Evolutionary conservation across 2,329 filamentous ascomycete genomes (phyloP), one percentile per base, ranked within the genome.

Genomic region (Cryoendolithus antarcticus): DNA sequence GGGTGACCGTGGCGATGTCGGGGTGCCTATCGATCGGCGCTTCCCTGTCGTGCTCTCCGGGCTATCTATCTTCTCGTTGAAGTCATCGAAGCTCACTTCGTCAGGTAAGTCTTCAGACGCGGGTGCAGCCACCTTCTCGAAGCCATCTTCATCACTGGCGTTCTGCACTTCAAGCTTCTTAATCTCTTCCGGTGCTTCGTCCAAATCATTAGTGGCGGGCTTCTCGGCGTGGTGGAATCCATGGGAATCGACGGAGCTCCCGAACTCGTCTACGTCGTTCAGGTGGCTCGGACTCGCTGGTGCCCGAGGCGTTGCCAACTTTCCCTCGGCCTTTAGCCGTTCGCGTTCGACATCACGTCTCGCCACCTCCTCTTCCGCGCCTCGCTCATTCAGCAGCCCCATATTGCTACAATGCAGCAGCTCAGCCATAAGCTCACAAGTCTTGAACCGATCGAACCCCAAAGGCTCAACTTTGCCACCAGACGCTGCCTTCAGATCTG

Each of bases 401-500:
- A 98, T 98, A 58, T 98, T 98, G 60, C 89, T 96, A 63, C 91
- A 98, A 61, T 98, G 91, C 30, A 98, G 66, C 33, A 98, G 69
- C 62, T 98, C 91, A 1, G 91, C 91, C 91, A 98, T 96, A 43
- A 98, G 70, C 62, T 98, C 91, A 61, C 91, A 98, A 0, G 91
- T 96, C 69, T 98, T 98, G 70, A 98, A 98, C 12, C 91, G 75
- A 62, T 98, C 91, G 56, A 98, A 98, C 2, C 91, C 91, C 7
- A 98, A 72, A 4, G 91, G 89, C 60, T 96, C 86, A 38, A 98
- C 88, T 59, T 82, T 84, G 34, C 80, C 76, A 38, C 88, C 88
- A 67, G 93, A 98, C 0, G 91, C 91, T 2, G 86, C 89, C 51
- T 78, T 81, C 30, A 95, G 67, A 42, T 80, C 77, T 34, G 80